Percentiles rank a stretch among this genome's conserved stretches.
Evolutionary conservation across 2,329 filamentous ascomycete genomes (phyloP).

Genomic region (Aureobasidium sp.): DNA sequence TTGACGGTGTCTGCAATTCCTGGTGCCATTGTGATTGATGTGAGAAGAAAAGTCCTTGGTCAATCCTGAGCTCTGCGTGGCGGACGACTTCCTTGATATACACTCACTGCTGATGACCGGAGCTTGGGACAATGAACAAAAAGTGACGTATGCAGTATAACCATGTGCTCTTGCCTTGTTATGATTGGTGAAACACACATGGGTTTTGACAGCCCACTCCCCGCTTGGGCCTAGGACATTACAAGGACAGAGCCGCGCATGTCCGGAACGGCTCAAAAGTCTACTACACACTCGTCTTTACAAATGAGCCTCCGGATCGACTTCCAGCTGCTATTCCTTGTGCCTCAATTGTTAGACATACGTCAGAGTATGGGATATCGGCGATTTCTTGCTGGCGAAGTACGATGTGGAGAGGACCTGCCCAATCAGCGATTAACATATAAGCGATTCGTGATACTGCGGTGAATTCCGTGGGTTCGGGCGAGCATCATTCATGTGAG

Average conservation of each 20-base stretch:
- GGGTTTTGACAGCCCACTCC: background rate
- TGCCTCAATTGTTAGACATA: background rate
- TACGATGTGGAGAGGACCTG: background rate
- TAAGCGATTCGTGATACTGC: background rate
- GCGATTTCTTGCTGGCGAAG: background rate
- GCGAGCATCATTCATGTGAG: background rate
- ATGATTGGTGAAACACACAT: background rate
- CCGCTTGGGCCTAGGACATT: background rate
- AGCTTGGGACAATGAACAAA: background rate
- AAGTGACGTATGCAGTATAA: background rate
- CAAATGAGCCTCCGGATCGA: background rate
- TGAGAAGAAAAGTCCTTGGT: background rate
- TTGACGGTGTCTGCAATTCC: conserved; percentile 15
- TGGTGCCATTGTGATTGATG: conserved; percentile 5
- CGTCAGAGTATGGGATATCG: background rate
- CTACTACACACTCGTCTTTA: background rate
- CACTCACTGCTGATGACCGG: background rate
- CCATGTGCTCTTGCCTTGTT: background rate
- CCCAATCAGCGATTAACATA: background rate
- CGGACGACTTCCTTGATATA: background rate
- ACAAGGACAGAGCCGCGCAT: background rate
- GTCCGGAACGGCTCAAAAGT: background rate
- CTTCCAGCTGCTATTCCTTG: background rate
- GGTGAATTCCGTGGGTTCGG: background rate
- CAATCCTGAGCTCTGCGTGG: background rate